These are phyloP conservation scores for Coemansia sp. DNA, from an alignment of 192 early-diverging fungal species.

Conservation along the genomic window DNA sequence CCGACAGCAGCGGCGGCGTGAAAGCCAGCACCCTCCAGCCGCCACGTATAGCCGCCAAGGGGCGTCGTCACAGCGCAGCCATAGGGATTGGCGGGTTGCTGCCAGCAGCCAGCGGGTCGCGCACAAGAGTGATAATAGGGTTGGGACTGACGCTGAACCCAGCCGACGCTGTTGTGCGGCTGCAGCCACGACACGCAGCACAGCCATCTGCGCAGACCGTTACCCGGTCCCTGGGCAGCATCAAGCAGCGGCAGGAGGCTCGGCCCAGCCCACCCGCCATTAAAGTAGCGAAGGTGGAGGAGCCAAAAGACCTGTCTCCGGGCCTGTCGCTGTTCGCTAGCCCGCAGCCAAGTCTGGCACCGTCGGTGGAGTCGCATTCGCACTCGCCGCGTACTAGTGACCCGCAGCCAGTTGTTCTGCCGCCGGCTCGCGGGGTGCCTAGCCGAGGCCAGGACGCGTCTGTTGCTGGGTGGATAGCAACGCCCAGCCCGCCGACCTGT, in stretches of 20 bases:
- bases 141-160: constrained; percentile 47
- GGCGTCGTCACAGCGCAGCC: constrained; percentile 9
- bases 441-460: not conserved
- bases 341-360: not conserved
- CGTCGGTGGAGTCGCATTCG: not conserved
- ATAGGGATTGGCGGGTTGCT: constrained; percentile 22
- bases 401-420: not conserved
- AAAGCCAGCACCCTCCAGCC: not conserved
- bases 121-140: constrained; percentile 37
- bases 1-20: constrained; percentile 5
- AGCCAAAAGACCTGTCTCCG: not conserved
- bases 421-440: too few species aligned
- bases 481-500: not conserved
- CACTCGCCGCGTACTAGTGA: not conserved
- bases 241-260: not conserved
- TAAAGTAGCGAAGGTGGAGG: not conserved
- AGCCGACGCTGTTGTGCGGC: constrained; percentile 29
- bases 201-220: not conserved
- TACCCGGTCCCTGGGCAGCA: not conserved
- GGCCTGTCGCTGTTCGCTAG: not conserved
- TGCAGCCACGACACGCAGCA: constrained; percentile 22
- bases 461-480: not conserved
- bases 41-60: not conserved
- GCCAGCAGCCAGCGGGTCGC: not conserved
- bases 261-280: not conserved